phyloP scores from a whole-genome alignment of 2,329 filamentous ascomycete species.

The Penicillium decumbens region DNA sequence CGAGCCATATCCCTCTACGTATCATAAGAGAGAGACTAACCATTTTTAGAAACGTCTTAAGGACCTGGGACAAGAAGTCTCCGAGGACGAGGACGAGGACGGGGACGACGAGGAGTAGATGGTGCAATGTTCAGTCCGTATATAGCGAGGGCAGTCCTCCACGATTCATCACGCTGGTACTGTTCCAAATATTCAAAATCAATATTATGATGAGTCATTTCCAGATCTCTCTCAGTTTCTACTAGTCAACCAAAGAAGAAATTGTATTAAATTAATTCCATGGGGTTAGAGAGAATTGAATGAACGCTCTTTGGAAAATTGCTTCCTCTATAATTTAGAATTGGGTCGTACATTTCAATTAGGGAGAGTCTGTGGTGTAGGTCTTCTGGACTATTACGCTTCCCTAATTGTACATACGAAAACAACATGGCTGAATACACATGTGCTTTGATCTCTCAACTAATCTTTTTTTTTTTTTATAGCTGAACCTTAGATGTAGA shows the following conservation, averaged over 20 bases:
- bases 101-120: slow-evolving; percentile 51
- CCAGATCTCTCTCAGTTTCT: background rate
- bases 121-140: slow-evolving; percentile 14
- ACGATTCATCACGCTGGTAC: background rate
- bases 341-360: too few species aligned
- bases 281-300: too few species aligned
- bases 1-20: background rate
- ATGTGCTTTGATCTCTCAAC: too few species aligned
- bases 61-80: slow-evolving; percentile 65
- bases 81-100: slow-evolving; percentile 63
- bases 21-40: slow-evolving; percentile 26
- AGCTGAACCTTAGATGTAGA: too few species aligned
- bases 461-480: background rate
- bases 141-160: background rate
- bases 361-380: too few species aligned
- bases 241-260: too few species aligned
- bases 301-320: too few species aligned
- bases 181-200: background rate
- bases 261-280: too few species aligned
- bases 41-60: slow-evolving; percentile 56
- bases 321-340: too few species aligned
- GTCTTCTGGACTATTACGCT: too few species aligned
- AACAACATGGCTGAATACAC: too few species aligned
- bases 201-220: background rate
- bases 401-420: too few species aligned